Evolutionary conservation across 306 rosid species (phyloP), one percentile per base, ranked within the genome.

Genomic region (Coriaria nepalensis): DNA sequence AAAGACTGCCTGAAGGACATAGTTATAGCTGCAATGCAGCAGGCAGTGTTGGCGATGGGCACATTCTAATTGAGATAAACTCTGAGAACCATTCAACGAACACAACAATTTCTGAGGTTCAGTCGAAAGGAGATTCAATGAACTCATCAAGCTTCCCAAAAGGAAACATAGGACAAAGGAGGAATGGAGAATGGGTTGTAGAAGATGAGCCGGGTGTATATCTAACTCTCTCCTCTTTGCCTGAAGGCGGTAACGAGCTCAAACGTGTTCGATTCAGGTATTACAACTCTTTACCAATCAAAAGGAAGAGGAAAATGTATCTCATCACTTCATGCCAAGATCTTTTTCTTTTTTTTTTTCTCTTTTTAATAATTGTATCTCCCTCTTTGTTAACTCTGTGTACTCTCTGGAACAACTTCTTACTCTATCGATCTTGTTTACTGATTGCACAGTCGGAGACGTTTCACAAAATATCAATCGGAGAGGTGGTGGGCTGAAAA

Each of bases 251-350:
- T 38, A 78, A 65, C 69, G 98, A 85, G 62, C 95, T 90, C 53
- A 75, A 71, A 65, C 92, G 87, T 2, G 95, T 85, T 62, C 95
- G 94, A 64, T 90, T 90, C 95, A 90, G 97, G 97, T 90, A 69
- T 66, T 47, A 12, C 4, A 49, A 59, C 29, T 20, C 29, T 20
- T 20, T 20, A 20, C 29, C 29, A 20, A 20, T 20, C 29, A 20
- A 20, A 20, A 20, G 29, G 29, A 20, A 20, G 29, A 20, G 29
- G 29, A 20, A 20, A 20, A 20, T 20, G 29, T 20, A 20, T 20
- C 29, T 20, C 29, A 20, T 20, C 29, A 20, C 3, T 20, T 20
- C 29, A 20, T 20, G 29, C 29, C 29, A 20, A 20, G 29, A 20
- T 20, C n/a, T n/a, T n/a, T n/a, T n/a, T n/a, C n/a, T n/a, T n/a